Evolutionary conservation across 2,329 filamentous ascomycete genomes (phyloP), one percentile per base, ranked within the genome.

Genomic region (Talaromyces sp.): DNA sequence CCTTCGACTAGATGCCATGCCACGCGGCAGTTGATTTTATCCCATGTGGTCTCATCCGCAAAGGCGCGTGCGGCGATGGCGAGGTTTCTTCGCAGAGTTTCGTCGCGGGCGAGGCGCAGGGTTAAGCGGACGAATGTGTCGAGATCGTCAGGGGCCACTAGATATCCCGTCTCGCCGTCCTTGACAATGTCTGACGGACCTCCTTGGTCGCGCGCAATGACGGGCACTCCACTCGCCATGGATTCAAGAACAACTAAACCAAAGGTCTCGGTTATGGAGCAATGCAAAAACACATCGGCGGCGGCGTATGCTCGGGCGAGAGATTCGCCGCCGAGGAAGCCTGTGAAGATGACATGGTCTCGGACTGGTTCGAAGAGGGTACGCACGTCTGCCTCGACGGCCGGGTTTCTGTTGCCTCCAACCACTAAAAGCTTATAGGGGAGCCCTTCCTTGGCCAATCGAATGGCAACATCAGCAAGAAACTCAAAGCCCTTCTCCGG

Each of bases 401-500:
- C 81, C 0, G 81, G 75, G 68, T 88, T 90, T 60, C 83, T 81
- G 73, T 90, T 90, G 3, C 87, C 87, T 18, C 88, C 88, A 0
- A 90, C 87, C 60, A 90, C 83, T 65, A 89, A 78, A 4, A 90
- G 80, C 68, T 84, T 88, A 76, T 88, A 90, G 8, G 78, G 71
- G 14, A 89, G 72, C 1, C 82, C 82, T 10, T 80, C 79, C 10
- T 78, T 77, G 47, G 84, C 82, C n/a, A 90, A 75, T 62, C 80
- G 79, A 47, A 75, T 76, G 12, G 82, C 83, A 1, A 79, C 85
- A 57, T 82, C 74, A 4, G 87, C 84, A 28, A 90, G 78, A 68
- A 90, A 90, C 53, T 85, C 84, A 67, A 89, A 90, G 0, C 88
- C 87, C 69, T 90, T 91, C 70, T 90, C 88, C 1, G 86, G 86